Percentiles rank a stretch among this genome's conserved stretches.
These are phyloP conservation scores for Isatis lusitanica DNA, from an alignment of 441 rosid genomes.

Conservation along the genomic window DNA sequence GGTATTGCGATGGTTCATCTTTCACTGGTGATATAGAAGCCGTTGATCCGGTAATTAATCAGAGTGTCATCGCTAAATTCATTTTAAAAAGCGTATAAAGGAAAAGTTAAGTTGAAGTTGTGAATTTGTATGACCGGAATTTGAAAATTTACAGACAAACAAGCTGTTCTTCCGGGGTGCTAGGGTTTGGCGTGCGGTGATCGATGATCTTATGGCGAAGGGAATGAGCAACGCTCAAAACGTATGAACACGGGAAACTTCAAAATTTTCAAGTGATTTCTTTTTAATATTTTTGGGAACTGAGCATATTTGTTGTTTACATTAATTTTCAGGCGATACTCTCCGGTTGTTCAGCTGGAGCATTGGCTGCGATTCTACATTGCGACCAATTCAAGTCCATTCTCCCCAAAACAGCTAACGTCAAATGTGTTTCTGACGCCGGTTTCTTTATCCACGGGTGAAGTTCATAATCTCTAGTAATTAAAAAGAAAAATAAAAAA, in stretches of 20 bases:
- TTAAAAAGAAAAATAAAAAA: too few species aligned
- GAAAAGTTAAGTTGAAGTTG: not conserved
- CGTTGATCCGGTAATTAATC: slow-evolving; percentile 61
- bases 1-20: slow-evolving; percentile 93
- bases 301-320: not conserved
- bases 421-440: slow-evolving; percentile 93
- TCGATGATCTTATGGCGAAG: slow-evolving; percentile 81
- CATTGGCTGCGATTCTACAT: slow-evolving; percentile 83
- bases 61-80: not conserved
- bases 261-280: not conserved
- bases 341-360: slow-evolving; percentile 99
- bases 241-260: slow-evolving; percentile 37
- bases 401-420: slow-evolving; percentile 64
- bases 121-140: not conserved
- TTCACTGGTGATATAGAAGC: slow-evolving; percentile 82
- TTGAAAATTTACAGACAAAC: slow-evolving; percentile 43
- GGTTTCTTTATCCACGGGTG: slow-evolving; percentile 90
- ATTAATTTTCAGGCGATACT: slow-evolving; percentile 68
- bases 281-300: not conserved
- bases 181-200: slow-evolving; percentile 74
- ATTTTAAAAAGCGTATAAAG: not conserved
- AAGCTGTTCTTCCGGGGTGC: slow-evolving; percentile 80
- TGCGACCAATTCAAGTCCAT: slow-evolving; percentile 77
- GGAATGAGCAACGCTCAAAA: slow-evolving; percentile 86
- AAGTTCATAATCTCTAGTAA: slow-evolving; percentile 28